phyloP scores from a whole-genome alignment of 2,329 filamentous ascomycete species.

The Apiospora koreana region DNA sequence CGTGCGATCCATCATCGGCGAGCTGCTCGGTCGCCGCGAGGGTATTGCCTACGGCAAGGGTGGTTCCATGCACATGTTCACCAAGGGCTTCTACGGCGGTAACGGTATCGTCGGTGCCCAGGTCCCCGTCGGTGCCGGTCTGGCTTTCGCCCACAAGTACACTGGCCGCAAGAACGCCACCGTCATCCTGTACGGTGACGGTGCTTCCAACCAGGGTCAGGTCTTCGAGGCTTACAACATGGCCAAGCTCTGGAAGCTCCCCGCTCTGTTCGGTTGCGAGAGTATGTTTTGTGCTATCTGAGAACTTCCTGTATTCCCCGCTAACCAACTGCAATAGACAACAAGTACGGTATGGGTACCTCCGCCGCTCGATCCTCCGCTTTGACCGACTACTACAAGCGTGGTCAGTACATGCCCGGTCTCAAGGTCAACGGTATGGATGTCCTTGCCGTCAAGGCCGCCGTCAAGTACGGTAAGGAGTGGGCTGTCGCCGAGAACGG shows the following conservation, averaged over 20 bases:
- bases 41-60: slow-evolving; percentile 99
- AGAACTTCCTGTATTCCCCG: neutral
- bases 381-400: slow-evolving; percentile 99
- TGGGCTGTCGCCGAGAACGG: slow-evolving; percentile 83
- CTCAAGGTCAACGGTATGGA: slow-evolving; percentile 99
- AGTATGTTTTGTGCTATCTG: slow-evolving; percentile 61
- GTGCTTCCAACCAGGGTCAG: slow-evolving; percentile 98
- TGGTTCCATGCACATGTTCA: slow-evolving; percentile 99
- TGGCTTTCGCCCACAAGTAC: slow-evolving; percentile 98
- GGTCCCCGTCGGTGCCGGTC: slow-evolving; percentile 93
- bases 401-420: slow-evolving; percentile 98
- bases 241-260: slow-evolving; percentile 98
- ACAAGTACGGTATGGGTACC: slow-evolving; percentile 99
- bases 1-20: slow-evolving; percentile 91
- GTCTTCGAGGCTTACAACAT: slow-evolving; percentile 99
- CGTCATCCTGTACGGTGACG: slow-evolving; percentile 93
- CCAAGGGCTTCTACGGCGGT: slow-evolving; percentile 95
- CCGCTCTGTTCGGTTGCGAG: slow-evolving; percentile 95
- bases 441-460: slow-evolving; percentile 95
- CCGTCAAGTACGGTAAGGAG: slow-evolving; percentile 90
- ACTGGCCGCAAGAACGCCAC: slow-evolving; percentile 81
- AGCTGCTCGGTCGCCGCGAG: slow-evolving; percentile 90
- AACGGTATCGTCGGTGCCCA: slow-evolving; percentile 99
- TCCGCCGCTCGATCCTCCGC: slow-evolving; percentile 91
- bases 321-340: slow-evolving; percentile 64